Evolutionary conservation across 352 stramenopile species (phyloP), one percentile per base, ranked within the genome.

Genomic region (Globisporangium rhizosaccharum): DNA sequence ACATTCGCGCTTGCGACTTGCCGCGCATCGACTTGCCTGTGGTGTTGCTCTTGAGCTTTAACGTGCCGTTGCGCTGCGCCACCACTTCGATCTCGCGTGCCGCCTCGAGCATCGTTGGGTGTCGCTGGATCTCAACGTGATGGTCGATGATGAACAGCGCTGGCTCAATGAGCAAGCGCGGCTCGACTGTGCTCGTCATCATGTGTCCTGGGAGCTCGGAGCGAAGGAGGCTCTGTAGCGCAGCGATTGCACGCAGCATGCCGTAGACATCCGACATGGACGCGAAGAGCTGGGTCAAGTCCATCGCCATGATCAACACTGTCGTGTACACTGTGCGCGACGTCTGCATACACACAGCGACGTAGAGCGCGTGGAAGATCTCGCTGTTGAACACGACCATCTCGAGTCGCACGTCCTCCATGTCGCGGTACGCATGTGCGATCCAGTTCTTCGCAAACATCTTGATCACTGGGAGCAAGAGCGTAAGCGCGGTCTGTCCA

Each of bases 331-430:
- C 48, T 1, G 68, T 68, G 1, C 9, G 51, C 11, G 65, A 57
- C 46, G 47, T 52, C 15, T 72, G 57, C 61, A 70, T 66, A 51
- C 68, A 75, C 54, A 58, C 64, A 0, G 58, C 67, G 3, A 72
- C 51, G 26, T 65, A 75, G 1, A 75, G 37, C 5, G 61, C 45
- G 53, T 71, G 64, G 47, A 62, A 69, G 36, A 70, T 51, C 51
- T 75, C 57, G 17, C 51, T 56, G 20, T 72, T 69, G 12, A 75
- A 46, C 20, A 70, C 49, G 30, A 72, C 61, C 26, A 75, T 60
- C 48, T 72, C 68, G 5, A 56, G 55, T 6, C 66, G 65, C 20
- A 62, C 48, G 42, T 75, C 65, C 20, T 68, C 61, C 59, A 67
- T 67, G 51, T 49, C 28, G 0, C 53, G 56, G 42, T 64, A 67